Evolutionary conservation across 2,329 filamentous ascomycete species (phyloP).

Genomic region (Emmonsiellopsis sp.): DNA sequence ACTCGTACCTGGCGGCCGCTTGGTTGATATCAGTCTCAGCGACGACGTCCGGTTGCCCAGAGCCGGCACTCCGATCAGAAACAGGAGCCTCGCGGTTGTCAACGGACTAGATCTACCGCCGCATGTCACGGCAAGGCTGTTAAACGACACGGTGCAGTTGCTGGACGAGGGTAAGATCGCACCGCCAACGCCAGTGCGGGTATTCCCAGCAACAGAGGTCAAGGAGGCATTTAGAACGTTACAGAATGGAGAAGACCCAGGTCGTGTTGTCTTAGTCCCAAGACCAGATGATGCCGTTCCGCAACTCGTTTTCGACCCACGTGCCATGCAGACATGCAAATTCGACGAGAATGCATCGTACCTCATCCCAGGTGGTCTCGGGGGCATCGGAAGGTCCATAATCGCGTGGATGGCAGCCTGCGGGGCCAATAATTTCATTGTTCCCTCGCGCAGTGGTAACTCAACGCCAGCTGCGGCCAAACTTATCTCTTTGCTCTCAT

Average conservation of each 20-base stretch:
- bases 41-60: not conserved
- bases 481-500: conserved; percentile 10
- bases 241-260: conserved; percentile 6
- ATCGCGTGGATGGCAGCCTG: conserved; percentile 12
- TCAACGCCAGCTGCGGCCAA: conserved; percentile 5
- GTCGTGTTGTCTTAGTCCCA: not conserved
- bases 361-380: conserved; percentile 12
- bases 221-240: conserved; percentile 13
- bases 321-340: not conserved
- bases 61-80: not conserved
- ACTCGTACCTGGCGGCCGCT: conserved; percentile 7
- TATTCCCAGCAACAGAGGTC: conserved; percentile 10
- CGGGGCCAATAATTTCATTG: conserved; percentile 17
- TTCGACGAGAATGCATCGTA: conserved; percentile 11
- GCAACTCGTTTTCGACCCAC: not conserved
- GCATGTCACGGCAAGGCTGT: conserved; percentile 2
- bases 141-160: conserved; percentile 8
- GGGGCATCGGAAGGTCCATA: conserved; percentile 15
- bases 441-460: conserved; percentile 17
- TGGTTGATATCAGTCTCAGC: conserved; percentile 5
- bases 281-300: not conserved
- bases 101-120: conserved; percentile 2
- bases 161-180: conserved; percentile 12
- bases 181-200: conserved; percentile 9
- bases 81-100: conserved; percentile 7